Conservation (phyloP, 306 rosid genomes). For the Casuarina cunninghamiana region DNA sequence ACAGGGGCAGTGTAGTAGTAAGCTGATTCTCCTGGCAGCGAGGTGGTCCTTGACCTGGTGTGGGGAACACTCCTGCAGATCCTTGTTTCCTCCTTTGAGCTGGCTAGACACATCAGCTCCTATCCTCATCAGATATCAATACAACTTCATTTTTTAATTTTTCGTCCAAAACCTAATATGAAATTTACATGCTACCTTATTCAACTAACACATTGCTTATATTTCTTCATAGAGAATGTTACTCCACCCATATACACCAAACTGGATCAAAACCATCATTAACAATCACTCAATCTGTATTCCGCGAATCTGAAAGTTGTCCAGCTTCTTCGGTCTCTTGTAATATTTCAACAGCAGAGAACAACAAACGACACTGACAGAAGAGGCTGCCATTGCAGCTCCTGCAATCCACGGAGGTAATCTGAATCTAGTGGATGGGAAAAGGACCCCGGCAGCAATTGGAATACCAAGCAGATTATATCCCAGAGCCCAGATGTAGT, state of each 20-base stretch:
- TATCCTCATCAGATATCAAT: too few species aligned
- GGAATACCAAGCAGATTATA: conserved; percentile 80
- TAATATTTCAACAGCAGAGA: conserved; percentile 56
- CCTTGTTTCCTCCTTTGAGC: too few species aligned
- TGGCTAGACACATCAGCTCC: too few species aligned
- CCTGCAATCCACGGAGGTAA: conserved; percentile 92
- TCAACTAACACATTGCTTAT: not conserved
- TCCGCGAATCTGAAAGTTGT: not conserved
- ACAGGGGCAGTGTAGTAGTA: too few species aligned
- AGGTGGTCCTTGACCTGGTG: too few species aligned
- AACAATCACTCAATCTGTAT: not conserved
- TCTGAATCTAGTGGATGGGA: conserved; percentile 54
- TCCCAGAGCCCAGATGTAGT: conserved; percentile 79
- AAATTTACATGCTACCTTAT: too few species aligned
- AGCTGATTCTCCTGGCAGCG: too few species aligned
- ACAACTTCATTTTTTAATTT: not conserved
- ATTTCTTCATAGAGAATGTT: not conserved
- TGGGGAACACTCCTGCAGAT: too few species aligned
- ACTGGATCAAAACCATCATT: too few species aligned
- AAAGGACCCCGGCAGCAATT: conserved; percentile 67
- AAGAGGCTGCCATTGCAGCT: conserved; percentile 95
- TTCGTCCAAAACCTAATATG: too few species aligned
- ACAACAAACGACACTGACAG: conserved; percentile 78
- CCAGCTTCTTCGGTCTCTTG: not conserved
- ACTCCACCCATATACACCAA: too few species aligned